Evolutionary conservation across 768 basidiomycete species (phyloP), one percentile per base, ranked within the genome.

Genomic region (Strobilomyces dryophilus): DNA sequence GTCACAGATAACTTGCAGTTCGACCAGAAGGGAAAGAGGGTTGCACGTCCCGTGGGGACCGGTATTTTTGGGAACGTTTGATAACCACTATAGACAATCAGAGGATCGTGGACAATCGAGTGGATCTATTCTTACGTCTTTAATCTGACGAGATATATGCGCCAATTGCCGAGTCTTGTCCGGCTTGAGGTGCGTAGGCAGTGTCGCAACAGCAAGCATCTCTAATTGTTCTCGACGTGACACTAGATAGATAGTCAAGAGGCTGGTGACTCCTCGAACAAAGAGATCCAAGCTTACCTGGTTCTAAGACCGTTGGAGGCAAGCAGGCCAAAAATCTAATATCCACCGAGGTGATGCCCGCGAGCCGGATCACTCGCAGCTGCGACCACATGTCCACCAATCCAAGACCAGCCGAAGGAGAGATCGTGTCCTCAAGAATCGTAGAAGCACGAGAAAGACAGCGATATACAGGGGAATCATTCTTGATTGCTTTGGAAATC

Each of bases 371-470:
- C 12, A 39, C 36, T 11, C 62, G 76, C 50, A 84, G 67, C 7
- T 64, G 66, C 12, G 76, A 72, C 92, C 92, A 95, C 34, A 95
- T 80, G 20, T 84, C 75, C 18, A 79, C 71, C 65, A 94, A 72
- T 21, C 86, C 88, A 24, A 82, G 74, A 5, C 95, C 94, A n/a
- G 81, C 78, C 8, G 82, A 81, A 15, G 84, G 76, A 3, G 79
- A 79, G 15, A 88, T 73, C 4, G 73, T 62, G 5, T 75, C 67
- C 35, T 76, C 72, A 4, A 95, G 71, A 7, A 62, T 60, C 31
- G 70, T 52, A 7, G 72, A 71, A 26, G 66, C 59, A n/a, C 49
- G 45, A 9, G 59, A 60, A 29, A 83, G 61, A 24, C 61, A 47
- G 1, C 51, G 39, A 46, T 81, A 78, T 4, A 53, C 40, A 3